phyloP scores from a whole-genome alignment of 495 filamentous ascomycete species.

The Neurospora terricola region DNA sequence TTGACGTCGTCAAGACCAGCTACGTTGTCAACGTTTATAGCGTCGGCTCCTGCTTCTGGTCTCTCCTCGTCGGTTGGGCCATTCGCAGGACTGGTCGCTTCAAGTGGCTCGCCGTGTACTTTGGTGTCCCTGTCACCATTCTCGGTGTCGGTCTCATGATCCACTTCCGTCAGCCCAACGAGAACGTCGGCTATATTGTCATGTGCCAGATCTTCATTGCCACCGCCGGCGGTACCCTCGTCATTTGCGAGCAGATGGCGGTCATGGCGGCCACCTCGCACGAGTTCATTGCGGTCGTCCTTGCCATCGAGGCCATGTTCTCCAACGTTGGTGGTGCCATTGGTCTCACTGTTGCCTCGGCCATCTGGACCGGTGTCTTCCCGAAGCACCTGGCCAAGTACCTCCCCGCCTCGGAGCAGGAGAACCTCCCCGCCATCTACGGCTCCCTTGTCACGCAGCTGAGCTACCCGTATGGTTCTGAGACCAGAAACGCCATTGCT shows the following conservation, averaged over 20 bases:
- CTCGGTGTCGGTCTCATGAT: constrained; percentile 61
- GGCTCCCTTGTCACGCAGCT: constrained; percentile 39
- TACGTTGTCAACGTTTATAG: constrained; percentile 62
- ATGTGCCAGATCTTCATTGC: constrained; percentile 77
- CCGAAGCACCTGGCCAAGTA: constrained; percentile 38
- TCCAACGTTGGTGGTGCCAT: constrained; percentile 54
- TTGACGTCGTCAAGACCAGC: constrained; percentile 44
- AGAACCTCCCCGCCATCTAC: constrained; percentile 42
- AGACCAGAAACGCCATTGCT: constrained; percentile 43
- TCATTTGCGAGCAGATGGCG: constrained; percentile 57
- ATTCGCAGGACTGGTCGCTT: constrained; percentile 49
- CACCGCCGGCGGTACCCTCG: constrained; percentile 47
- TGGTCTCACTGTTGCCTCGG: constrained; percentile 49
- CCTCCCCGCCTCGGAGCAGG: constrained; percentile 46
- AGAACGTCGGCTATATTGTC: constrained; percentile 54
- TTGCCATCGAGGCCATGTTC: constrained; percentile 55
- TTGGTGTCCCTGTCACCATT: constrained; percentile 56
- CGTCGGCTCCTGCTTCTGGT: constrained; percentile 57
- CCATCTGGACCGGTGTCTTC: constrained; percentile 59
- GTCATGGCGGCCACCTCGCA: constrained; percentile 57
- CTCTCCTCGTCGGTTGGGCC: constrained; percentile 47
- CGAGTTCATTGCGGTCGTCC: constrained; percentile 53
- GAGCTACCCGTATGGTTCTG: constrained; percentile 40
- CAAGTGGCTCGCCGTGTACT: constrained; percentile 49
- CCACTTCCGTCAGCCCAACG: constrained; percentile 46